These are phyloP conservation scores for Ustulina deusta DNA, from an alignment of 2,329 filamentous ascomycete genomes.

Conservation along the genomic window DNA sequence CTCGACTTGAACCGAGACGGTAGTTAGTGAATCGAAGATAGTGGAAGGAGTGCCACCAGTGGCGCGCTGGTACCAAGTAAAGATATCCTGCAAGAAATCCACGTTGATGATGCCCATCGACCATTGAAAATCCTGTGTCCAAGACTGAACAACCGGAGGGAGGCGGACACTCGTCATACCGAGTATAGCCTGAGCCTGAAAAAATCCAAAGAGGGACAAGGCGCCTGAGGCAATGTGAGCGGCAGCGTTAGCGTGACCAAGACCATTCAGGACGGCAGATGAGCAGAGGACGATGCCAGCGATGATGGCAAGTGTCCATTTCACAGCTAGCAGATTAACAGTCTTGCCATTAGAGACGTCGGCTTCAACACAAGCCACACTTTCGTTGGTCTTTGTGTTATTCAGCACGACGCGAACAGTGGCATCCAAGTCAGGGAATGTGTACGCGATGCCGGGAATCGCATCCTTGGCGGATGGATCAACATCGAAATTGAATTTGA, in stretches of 20 bases:
- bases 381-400: slow-evolving; percentile 65
- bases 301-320: slow-evolving; percentile 83
- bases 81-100: slow-evolving; percentile 80
- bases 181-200: slow-evolving; percentile 87
- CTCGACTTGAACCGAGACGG: slow-evolving; percentile 79
- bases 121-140: slow-evolving; percentile 95
- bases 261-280: slow-evolving; percentile 83
- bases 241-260: slow-evolving; percentile 87
- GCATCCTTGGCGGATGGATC: slow-evolving; percentile 63
- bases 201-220: slow-evolving; percentile 85
- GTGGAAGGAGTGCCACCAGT: slow-evolving; percentile 83
- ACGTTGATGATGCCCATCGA: slow-evolving; percentile 89
- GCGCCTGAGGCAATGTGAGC: slow-evolving; percentile 88
- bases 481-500: slow-evolving; percentile 76
- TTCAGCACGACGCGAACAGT: slow-evolving; percentile 81
- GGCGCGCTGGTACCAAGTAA: slow-evolving; percentile 89
- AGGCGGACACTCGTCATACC: slow-evolving; percentile 80
- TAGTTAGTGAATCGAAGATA: slow-evolving; percentile 75
- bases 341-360: slow-evolving; percentile 86
- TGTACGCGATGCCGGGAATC: slow-evolving; percentile 84
- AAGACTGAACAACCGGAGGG: slow-evolving; percentile 83
- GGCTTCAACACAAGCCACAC: slow-evolving; percentile 83
- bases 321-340: slow-evolving; percentile 82
- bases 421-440: slow-evolving; percentile 84
- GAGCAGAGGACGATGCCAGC: slow-evolving; percentile 80